Evolutionary conservation across 2,329 filamentous ascomycete species (phyloP).

Genomic region (Fusarium secorum): DNA sequence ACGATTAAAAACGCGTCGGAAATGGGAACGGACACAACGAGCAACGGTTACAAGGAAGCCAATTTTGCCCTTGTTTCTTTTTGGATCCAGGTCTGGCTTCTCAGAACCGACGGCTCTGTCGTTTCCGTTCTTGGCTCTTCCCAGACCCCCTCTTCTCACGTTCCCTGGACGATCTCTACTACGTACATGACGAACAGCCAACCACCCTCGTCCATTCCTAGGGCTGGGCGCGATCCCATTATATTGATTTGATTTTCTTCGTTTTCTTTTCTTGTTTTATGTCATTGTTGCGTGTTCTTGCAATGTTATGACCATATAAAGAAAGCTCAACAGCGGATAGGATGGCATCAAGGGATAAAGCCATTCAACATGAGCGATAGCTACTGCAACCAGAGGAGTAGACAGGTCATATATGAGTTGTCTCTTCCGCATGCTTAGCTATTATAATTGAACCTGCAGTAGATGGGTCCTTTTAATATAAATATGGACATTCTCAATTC

Average conservation of each 20-base stretch:
- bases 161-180: background rate
- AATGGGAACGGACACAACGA: slow-evolving; percentile 22
- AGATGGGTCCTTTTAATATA: slow-evolving; percentile 11
- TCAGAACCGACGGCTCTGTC: slow-evolving; percentile 20
- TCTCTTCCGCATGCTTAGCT: slow-evolving; percentile 13
- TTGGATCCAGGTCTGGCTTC: slow-evolving; percentile 16
- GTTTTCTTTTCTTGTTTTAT: background rate
- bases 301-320: slow-evolving; percentile 27
- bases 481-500: slow-evolving; percentile 1
- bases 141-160: background rate
- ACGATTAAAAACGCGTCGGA: slow-evolving; percentile 5
- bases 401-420: slow-evolving; percentile 11
- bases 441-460: slow-evolving; percentile 16
- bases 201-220: background rate
- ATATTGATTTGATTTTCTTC: background rate
- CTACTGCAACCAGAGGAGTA: slow-evolving; percentile 19
- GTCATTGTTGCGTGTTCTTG: slow-evolving; percentile 17
- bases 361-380: slow-evolving; percentile 50
- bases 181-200: background rate
- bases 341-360: slow-evolving; percentile 37
- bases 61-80: slow-evolving; percentile 2
- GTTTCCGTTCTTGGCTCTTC: slow-evolving; percentile 11
- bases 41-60: slow-evolving; percentile 26
- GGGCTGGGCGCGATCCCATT: background rate
- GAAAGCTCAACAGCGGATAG: slow-evolving; percentile 37